Percentiles rank a stretch among this genome's conserved stretches.
Conservation (phyloP, 2,329 filamentous ascomycete genomes). For the Colletotrichum spinosum region DNA sequence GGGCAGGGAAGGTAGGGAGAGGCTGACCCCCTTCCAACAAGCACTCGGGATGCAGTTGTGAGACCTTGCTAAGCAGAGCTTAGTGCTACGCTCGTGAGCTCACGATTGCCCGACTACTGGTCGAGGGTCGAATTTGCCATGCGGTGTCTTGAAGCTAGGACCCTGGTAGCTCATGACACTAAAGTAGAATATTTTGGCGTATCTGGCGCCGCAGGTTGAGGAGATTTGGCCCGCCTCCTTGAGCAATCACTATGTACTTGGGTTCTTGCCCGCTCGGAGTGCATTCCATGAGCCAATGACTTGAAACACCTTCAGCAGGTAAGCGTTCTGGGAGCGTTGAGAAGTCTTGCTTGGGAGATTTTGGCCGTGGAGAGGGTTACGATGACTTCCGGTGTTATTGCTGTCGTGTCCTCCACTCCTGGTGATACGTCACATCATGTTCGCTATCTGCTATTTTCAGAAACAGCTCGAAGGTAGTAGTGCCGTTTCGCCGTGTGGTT, state of each 20-base stretch:
- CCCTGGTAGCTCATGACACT: neutral
- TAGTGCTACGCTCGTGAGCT: slow-evolving; percentile 20
- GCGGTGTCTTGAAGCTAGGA: slow-evolving; percentile 12
- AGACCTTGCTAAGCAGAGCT: slow-evolving; percentile 9
- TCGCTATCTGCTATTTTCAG: slow-evolving; percentile 7
- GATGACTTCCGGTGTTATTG: neutral
- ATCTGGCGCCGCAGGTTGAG: no score
- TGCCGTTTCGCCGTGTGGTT: neutral
- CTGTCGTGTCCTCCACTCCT: neutral
- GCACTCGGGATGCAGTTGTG: neutral
- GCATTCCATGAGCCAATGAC: slow-evolving; percentile 12
- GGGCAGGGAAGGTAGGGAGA: neutral
- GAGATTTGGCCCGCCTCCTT: neutral
- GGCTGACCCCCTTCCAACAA: slow-evolving; percentile 3
- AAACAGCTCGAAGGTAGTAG: slow-evolving; percentile 4
- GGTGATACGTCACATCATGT: slow-evolving; percentile 8
- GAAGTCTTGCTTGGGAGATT: neutral
- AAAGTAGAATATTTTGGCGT: no score
- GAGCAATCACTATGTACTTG: slow-evolving; percentile 2
- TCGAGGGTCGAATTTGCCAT: slow-evolving; percentile 21
- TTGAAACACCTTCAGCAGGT: slow-evolving; percentile 11
- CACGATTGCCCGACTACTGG: slow-evolving; percentile 30
- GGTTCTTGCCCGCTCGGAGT: neutral
- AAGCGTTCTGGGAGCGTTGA: slow-evolving; percentile 15
- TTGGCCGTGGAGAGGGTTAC: slow-evolving; percentile 2